Base-by-base conservation (phyloP, 805 yeast species). In the Wickerhamomyces queroliae region DNA sequence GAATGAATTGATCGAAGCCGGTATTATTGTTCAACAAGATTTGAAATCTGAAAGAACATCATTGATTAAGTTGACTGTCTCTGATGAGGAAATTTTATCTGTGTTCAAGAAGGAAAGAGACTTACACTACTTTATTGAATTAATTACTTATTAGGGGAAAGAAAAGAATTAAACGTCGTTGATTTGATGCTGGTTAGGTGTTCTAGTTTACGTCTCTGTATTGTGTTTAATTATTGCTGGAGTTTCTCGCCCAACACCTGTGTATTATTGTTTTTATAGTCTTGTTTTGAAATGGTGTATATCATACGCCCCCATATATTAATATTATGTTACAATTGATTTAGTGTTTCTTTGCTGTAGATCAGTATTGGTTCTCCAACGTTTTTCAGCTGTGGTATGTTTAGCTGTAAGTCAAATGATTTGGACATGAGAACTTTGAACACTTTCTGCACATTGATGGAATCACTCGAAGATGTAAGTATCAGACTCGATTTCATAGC, bases 301-400 rank as follows among this genome's bases (percentile, higher is more conserved):
- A n/a, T 33, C 24, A 15, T 22, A 22, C 32, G 26, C 24, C 15
- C 45, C 33, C 34, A 33, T 35, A 42, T 11, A 42, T 35, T 17
- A 17, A 28, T 17, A 17, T 17, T 16, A 5, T 28, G 4, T 28
- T 28, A 13, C 10, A 5, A 13, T 31, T n/a, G 7, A n/a, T 13
- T 31, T 3, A n/a, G 2, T 21, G 25, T 3, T 33, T 23, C 22
- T 19, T 49, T 48, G 35, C 67, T 69, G 58, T 86, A 90, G 10
- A 90, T 70, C 37, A 91, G 69, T 21, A 91, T 69, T 4, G 99
- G 99, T 58, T 91, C 97, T n/a, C 98, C 99, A 19, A 80, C 73
- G 45, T 81, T 80, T 33, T 72, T 73, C 31, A 89, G 82, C 61
- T 91, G 97, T 2, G 93, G 95, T 16, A 91, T 71, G 3, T 37